These are phyloP conservation scores for Pecoramyces ruminantium DNA, from an alignment of 192 early-diverging fungal genomes.

Conservation along the genomic window DNA sequence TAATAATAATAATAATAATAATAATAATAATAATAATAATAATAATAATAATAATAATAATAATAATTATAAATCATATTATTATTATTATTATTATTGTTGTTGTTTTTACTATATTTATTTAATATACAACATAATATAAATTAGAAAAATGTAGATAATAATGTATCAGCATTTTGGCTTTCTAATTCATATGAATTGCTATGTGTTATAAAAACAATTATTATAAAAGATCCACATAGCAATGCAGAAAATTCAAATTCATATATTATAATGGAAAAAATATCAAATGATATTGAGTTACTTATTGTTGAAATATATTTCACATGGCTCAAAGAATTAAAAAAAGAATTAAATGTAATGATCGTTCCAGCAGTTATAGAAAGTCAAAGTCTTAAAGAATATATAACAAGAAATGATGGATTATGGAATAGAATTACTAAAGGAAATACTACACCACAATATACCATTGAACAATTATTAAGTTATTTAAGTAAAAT, in stretches of 20 bases:
- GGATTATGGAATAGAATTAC: conserved; percentile 84
- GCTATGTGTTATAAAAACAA: neutral
- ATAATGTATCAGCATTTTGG: conserved; percentile 89
- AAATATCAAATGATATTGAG: conserved; percentile 78
- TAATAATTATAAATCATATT: no score
- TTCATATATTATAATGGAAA: conserved; percentile 60
- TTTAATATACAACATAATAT: no score
- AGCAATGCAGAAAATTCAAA: neutral
- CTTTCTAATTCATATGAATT: conserved; percentile 95
- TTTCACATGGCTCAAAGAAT: conserved; percentile 93
- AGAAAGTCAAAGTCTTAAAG: conserved; percentile 85
- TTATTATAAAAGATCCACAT: conserved; percentile 18
- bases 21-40: no score
- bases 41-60: no score
- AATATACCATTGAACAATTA: conserved; percentile 86
- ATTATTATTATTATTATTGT: no score
- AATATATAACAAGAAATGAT: conserved; percentile 85
- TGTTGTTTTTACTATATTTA: no score
- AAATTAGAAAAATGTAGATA: conserved; percentile 50
- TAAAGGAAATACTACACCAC: conserved; percentile 41
- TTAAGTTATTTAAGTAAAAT: conserved; percentile 86
- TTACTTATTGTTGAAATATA: conserved; percentile 85
- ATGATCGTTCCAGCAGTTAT: conserved; percentile 96
- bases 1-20: neutral
- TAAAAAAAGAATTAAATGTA: conserved; percentile 84